These are phyloP conservation scores for Dalechampia spathulata DNA, from an alignment of 441 rosid genomes.

Conservation along the genomic window DNA sequence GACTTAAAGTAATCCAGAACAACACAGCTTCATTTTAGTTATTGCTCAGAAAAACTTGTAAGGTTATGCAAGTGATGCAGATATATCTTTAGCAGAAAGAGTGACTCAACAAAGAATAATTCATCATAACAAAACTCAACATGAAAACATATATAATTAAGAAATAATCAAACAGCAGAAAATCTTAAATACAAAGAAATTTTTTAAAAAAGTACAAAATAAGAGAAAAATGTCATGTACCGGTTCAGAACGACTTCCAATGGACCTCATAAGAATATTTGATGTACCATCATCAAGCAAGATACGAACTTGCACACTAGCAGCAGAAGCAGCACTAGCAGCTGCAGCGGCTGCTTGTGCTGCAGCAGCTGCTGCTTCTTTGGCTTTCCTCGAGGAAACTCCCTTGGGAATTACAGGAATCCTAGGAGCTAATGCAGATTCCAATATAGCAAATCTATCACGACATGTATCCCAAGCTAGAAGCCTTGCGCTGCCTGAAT, in stretches of 20 bases:
- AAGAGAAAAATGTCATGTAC: conserved; percentile 33
- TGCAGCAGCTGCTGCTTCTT: conserved; percentile 97
- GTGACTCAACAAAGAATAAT: background rate
- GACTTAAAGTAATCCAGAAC: background rate
- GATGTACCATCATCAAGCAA: conserved; percentile 99
- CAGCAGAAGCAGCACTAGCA: conserved; percentile 88
- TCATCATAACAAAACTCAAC: background rate
- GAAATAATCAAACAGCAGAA: background rate
- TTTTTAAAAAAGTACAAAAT: background rate
- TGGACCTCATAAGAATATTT: conserved; percentile 88
- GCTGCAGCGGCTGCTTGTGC: conserved; percentile 97
- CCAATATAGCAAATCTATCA: conserved; percentile 92
- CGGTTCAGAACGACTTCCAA: conserved; percentile 92
- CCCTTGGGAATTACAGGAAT: conserved; percentile 87
- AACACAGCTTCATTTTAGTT: background rate
- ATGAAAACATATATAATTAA: background rate
- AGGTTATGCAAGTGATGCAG: background rate
- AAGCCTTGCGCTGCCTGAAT: conserved; percentile 95
- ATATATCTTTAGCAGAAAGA: background rate
- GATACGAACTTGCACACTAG: conserved; percentile 97
- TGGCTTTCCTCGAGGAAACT: conserved; percentile 83
- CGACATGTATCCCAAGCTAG: conserved; percentile 96
- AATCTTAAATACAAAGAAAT: conserved; percentile 1
- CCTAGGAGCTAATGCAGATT: conserved; percentile 76
- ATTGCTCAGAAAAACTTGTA: background rate